Conservation (phyloP, 2,329 filamentous ascomycete species). For the Cladosporium sp. region DNA sequence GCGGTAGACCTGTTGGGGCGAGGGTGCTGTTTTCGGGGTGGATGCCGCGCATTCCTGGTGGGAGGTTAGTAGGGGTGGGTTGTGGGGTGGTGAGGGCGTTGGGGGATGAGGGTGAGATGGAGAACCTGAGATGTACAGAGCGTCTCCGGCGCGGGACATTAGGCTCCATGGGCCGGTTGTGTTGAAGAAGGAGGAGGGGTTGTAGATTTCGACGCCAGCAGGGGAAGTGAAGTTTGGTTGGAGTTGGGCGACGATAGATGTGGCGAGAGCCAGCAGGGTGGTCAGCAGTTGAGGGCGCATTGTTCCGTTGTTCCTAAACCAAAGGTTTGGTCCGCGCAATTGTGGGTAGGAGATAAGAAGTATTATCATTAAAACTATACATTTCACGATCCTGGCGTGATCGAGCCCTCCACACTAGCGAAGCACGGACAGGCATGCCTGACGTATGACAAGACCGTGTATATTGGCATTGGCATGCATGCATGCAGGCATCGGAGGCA, state of each 20-base stretch:
- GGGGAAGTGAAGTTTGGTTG: slow-evolving; percentile 22
- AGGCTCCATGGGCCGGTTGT: slow-evolving; percentile 22
- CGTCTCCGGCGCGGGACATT: slow-evolving; percentile 30
- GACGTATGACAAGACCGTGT: neutral
- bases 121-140: slow-evolving; percentile 31
- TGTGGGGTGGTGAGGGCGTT: neutral
- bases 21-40: slow-evolving; percentile 35
- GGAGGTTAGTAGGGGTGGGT: neutral
- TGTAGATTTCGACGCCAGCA: slow-evolving; percentile 22
- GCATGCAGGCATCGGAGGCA: neutral
- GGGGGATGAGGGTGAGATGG: neutral
- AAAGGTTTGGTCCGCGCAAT: neutral
- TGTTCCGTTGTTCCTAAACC: no score
- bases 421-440: neutral
- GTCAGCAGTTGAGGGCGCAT: neutral
- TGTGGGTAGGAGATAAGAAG: neutral
- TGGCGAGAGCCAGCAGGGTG: neutral
- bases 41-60: slow-evolving; percentile 38
- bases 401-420: neutral
- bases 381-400: neutral
- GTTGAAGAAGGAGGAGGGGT: slow-evolving; percentile 19
- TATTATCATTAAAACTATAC: neutral
- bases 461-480: neutral
- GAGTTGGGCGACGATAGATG: neutral
- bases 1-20: slow-evolving; percentile 31